Percentiles rank a stretch among this genome's conserved stretches.
phyloP scores from a whole-genome alignment of 2,329 filamentous ascomycete species.

The Sarocladium oryzae region DNA sequence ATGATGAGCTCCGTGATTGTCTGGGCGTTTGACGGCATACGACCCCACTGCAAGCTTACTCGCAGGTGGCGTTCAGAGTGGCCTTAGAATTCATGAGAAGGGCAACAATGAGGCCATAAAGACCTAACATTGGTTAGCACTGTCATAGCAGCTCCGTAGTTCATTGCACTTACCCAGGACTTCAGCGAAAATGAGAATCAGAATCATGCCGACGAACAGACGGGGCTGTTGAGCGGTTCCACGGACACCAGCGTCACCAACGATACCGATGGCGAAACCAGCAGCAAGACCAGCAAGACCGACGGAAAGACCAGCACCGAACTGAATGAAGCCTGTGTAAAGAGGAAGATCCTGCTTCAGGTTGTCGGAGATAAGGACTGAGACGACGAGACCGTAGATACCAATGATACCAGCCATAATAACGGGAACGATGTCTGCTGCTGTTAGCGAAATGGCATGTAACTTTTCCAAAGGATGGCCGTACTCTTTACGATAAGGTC shows the following conservation, averaged over 20 bases:
- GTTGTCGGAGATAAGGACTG: slow-evolving; percentile 77
- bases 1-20: slow-evolving; percentile 20
- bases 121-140: slow-evolving; percentile 51
- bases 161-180: slow-evolving; percentile 69
- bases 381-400: slow-evolving; percentile 92
- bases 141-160: not conserved
- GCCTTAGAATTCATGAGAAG: slow-evolving; percentile 99
- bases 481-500: slow-evolving; percentile 99
- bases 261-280: slow-evolving; percentile 81
- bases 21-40: slow-evolving; percentile 21
- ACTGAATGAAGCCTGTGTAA: slow-evolving; percentile 79
- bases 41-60: slow-evolving; percentile 19
- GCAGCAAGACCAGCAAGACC: slow-evolving; percentile 78
- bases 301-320: slow-evolving; percentile 76
- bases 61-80: slow-evolving; percentile 55
- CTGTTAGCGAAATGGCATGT: slow-evolving; percentile 15
- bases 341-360: slow-evolving; percentile 66
- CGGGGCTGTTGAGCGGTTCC: slow-evolving; percentile 78
- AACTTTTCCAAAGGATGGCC: slow-evolving; percentile 24
- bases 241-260: slow-evolving; percentile 82
- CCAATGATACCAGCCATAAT: slow-evolving; percentile 99
- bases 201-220: slow-evolving; percentile 94
- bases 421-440: slow-evolving; percentile 90
- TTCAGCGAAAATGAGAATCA: slow-evolving; percentile 99
- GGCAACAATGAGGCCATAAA: slow-evolving; percentile 97